These are phyloP conservation scores for Meira miltonrushii DNA, from an alignment of 1,284 basidiomycete genomes.

Conservation along the genomic window DNA sequence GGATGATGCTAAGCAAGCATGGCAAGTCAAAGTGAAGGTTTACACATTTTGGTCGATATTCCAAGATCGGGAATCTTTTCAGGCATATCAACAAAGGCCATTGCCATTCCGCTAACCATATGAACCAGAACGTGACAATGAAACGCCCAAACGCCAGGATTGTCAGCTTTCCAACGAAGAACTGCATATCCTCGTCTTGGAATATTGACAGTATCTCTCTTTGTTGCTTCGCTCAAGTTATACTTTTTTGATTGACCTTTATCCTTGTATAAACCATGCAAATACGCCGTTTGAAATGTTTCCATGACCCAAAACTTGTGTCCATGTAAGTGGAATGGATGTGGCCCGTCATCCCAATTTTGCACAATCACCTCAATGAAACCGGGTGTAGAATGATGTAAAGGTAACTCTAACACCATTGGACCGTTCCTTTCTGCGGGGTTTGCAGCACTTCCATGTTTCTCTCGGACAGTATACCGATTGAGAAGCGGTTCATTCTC, in stretches of 20 bases:
- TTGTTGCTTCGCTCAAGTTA: slow-evolving; percentile 21
- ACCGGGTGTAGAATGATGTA: neutral
- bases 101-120: slow-evolving; percentile 24
- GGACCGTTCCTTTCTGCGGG: too few species aligned
- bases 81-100: slow-evolving; percentile 22
- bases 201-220: slow-evolving; percentile 36
- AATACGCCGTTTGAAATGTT: slow-evolving; percentile 24
- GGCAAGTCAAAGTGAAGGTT: too few species aligned
- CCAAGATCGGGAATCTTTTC: neutral
- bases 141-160: slow-evolving; percentile 39
- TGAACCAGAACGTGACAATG: slow-evolving; percentile 32
- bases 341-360: slow-evolving; percentile 55
- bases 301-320: slow-evolving; percentile 56
- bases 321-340: slow-evolving; percentile 56
- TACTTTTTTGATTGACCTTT: slow-evolving; percentile 5
- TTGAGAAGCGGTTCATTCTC: too few species aligned
- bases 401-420: neutral
- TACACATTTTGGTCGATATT: neutral
- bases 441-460: too few species aligned
- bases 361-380: slow-evolving; percentile 47
- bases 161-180: slow-evolving; percentile 36
- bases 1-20: neutral
- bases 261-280: neutral
- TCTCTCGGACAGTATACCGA: too few species aligned
- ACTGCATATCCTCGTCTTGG: slow-evolving; percentile 34